Evolutionary conservation across 2,329 filamentous ascomycete species (phyloP), one percentile per base, ranked within the genome.

Genomic region (Ambrosiella cleistominuta): DNA sequence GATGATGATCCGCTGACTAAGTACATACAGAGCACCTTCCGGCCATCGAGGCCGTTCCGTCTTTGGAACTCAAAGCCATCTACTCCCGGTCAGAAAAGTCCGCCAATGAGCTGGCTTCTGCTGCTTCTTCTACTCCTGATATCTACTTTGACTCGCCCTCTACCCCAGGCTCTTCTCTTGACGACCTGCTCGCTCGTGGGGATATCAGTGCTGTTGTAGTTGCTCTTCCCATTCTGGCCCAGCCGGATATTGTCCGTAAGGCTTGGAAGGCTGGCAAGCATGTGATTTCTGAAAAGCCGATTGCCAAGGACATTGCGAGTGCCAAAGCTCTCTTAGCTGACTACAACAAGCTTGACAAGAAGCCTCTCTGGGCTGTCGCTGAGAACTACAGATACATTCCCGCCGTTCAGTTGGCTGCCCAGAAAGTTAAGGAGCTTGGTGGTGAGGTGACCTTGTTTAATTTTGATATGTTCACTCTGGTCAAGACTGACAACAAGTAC

Each of bases 311-410:
- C 62, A 68, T 83, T 7, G 70, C 72, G 1, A 64, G 66, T 1
- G 74, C 69, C 13, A 63, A 68, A 62, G 65, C 68, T 59, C 70
- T 77, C 7, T 68, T 77, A 45, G 67, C 64, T 4, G 69, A 65
- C 61, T 67, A 68, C 61, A 61, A 60, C 38, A 65, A 65, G 11
- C 54, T 66, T 7, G 55, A 40, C 1, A 57, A 56, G 17, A 57
- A 57, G 42, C 69, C 71, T 9, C 75, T 74, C 5, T 80, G 81
- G 69, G 73, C 73, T 12, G 75, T 90, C 2, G 86, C 83, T 0
- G 86, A 90, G 68, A 88, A 90, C 69, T 85, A 80, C 66, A 77
- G 86, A 55, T 88, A 81, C 70, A 68, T 78, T 58, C 72, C 76
- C 37, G 72, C 72, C 9, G 81, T 80, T 65, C 60, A 68, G 11